phyloP scores from a whole-genome alignment of 129 eudicot species.

The Saussurea involucrata region DNA sequence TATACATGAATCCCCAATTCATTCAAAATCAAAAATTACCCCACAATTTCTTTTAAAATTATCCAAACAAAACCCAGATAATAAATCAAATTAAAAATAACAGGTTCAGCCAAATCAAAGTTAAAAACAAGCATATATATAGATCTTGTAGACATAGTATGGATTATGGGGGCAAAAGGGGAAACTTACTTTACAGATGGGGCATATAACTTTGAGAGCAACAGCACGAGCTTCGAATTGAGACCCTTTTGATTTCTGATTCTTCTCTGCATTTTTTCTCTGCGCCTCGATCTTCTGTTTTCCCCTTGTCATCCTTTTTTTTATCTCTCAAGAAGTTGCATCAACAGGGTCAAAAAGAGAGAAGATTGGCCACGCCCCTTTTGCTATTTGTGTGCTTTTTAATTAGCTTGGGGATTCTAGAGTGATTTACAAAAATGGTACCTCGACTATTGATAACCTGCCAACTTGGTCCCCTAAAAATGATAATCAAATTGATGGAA shows the following conservation, averaged over 20 bases:
- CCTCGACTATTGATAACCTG: not conserved
- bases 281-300: constrained; percentile 97
- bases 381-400: not conserved
- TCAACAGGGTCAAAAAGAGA: constrained; percentile 11
- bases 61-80: not conserved
- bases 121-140: not conserved
- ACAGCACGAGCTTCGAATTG: constrained; percentile 93
- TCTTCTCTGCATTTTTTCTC: constrained; percentile 79
- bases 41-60: not conserved
- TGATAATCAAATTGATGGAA: not conserved
- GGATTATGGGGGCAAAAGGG: not conserved
- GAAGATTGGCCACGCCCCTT: not conserved
- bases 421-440: not conserved
- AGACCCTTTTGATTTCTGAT: constrained; percentile 78
- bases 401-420: not conserved
- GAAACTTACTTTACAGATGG: constrained; percentile 67
- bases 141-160: not conserved
- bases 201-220: constrained; percentile 86
- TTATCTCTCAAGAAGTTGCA: constrained; percentile 6
- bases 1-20: not conserved
- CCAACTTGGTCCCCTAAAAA: not conserved
- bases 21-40: not conserved
- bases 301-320: constrained; percentile 77
- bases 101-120: not conserved
- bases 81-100: not conserved